phyloP scores from a whole-genome alignment of 1,139 yeast species.

The Geotrichum aggregatum region DNA sequence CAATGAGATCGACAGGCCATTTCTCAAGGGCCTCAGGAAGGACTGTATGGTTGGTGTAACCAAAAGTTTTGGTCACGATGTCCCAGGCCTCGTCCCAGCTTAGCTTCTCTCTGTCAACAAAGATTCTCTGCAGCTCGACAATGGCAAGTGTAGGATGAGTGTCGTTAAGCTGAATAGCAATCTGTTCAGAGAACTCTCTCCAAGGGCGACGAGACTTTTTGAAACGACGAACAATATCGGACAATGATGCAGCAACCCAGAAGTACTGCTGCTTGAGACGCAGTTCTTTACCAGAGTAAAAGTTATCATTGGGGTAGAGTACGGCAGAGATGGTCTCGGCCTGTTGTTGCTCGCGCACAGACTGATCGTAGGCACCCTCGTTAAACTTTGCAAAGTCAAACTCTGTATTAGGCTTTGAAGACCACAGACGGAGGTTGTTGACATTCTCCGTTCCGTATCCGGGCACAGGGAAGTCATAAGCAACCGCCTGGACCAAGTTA shows the following conservation, averaged over 20 bases:
- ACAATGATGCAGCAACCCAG: slow-evolving; percentile 94
- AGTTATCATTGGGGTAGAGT: slow-evolving; percentile 87
- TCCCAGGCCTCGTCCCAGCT: slow-evolving; percentile 84
- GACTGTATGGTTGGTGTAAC: slow-evolving; percentile 93
- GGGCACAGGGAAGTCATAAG: slow-evolving; percentile 92
- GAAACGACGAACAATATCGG: slow-evolving; percentile 86
- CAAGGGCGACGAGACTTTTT: slow-evolving; percentile 76
- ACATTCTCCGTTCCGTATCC: slow-evolving; percentile 82
- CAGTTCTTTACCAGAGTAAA: slow-evolving; percentile 84
- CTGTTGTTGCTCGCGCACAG: slow-evolving; percentile 77
- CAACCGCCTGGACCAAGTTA: slow-evolving; percentile 82
- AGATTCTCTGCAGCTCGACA: slow-evolving; percentile 81
- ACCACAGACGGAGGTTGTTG: slow-evolving; percentile 87
- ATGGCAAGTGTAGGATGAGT: slow-evolving; percentile 93
- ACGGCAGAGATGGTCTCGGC: slow-evolving; percentile 93
- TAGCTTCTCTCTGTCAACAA: slow-evolving; percentile 77
- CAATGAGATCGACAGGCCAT: slow-evolving; percentile 85
- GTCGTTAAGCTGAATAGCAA: slow-evolving; percentile 90
- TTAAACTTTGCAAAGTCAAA: slow-evolving; percentile 91
- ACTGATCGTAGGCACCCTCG: slow-evolving; percentile 83
- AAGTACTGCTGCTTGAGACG: slow-evolving; percentile 93
- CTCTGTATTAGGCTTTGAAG: slow-evolving; percentile 83
- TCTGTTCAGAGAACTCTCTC: slow-evolving; percentile 76
- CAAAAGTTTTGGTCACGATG: slow-evolving; percentile 75
- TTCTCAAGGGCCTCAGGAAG: slow-evolving; percentile 93